Evolutionary conservation across 768 basidiomycete genomes (phyloP).

Genomic region (Termitomyces sp.): DNA sequence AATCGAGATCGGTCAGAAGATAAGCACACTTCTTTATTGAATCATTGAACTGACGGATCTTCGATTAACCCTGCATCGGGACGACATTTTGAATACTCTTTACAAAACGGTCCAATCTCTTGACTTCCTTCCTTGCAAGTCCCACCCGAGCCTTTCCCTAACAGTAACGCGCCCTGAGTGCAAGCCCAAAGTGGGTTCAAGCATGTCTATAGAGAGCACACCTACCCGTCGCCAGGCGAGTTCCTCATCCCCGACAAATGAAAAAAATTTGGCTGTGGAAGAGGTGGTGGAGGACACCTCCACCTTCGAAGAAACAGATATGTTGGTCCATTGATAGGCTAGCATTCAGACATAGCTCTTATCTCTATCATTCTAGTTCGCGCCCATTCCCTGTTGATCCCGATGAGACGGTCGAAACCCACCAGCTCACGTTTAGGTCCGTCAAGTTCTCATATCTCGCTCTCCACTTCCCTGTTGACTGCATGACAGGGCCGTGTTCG

Average conservation of each 20-base stretch:
- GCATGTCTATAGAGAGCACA: neutral
- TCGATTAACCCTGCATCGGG: neutral
- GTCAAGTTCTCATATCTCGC: neutral
- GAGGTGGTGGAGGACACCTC: slow-evolving; percentile 13
- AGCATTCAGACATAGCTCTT: neutral
- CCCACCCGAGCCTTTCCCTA: neutral
- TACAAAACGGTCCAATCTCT: neutral
- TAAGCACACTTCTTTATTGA: neutral
- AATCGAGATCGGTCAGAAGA: neutral
- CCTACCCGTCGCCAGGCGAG: neutral
- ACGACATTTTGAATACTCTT: neutral
- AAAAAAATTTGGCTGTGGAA: slow-evolving; percentile 22
- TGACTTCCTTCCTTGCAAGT: neutral
- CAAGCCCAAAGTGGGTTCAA: neutral
- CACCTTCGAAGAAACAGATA: slow-evolving; percentile 30
- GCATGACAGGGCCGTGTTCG: slow-evolving; percentile 35
- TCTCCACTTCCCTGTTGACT: neutral
- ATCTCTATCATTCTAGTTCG: slow-evolving; percentile 18
- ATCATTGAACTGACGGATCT: neutral
- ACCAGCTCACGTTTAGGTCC: slow-evolving; percentile 46
- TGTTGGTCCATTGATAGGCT: slow-evolving; percentile 23
- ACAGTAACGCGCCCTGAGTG: neutral
- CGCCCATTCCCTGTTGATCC: slow-evolving; percentile 53
- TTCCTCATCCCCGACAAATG: slow-evolving; percentile 16
- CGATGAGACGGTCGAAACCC: slow-evolving; percentile 39